Evolutionary conservation across 2,329 filamentous ascomycete genomes (phyloP).

Genomic region (Trichoderma simmonsii): DNA sequence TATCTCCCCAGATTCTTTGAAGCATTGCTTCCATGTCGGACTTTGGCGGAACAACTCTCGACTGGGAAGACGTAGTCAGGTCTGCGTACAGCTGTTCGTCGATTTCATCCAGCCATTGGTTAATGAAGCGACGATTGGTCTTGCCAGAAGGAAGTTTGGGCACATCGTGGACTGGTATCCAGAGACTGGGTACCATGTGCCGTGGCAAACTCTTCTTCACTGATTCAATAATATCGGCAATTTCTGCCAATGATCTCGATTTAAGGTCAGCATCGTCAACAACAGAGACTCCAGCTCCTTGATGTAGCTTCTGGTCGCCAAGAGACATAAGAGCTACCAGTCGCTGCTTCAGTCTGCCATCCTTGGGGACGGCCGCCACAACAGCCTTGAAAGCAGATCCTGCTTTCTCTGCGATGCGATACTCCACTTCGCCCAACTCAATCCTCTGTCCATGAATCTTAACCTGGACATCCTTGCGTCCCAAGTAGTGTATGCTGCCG

Average conservation of each 20-base stretch:
- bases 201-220: neutral
- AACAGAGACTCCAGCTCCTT: neutral
- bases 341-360: neutral
- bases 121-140: neutral
- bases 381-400: neutral
- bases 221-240: neutral
- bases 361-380: neutral
- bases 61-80: neutral
- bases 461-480: slow-evolving; percentile 56
- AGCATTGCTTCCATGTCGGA: neutral
- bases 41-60: neutral
- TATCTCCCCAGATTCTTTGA: neutral
- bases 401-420: neutral
- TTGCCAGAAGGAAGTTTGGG: neutral
- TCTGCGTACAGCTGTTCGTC: neutral
- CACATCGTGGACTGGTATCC: neutral
- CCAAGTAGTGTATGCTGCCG: slow-evolving; percentile 29
- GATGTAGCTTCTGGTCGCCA: neutral
- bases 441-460: slow-evolving; percentile 58
- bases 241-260: neutral
- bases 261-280: neutral
- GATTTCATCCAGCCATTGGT: neutral
- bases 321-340: neutral
- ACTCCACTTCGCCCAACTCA: slow-evolving; percentile 40
- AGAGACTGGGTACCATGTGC: neutral